Conservation (phyloP, 2,329 filamentous ascomycete species). For the Ceratocystis harringtonii region DNA sequence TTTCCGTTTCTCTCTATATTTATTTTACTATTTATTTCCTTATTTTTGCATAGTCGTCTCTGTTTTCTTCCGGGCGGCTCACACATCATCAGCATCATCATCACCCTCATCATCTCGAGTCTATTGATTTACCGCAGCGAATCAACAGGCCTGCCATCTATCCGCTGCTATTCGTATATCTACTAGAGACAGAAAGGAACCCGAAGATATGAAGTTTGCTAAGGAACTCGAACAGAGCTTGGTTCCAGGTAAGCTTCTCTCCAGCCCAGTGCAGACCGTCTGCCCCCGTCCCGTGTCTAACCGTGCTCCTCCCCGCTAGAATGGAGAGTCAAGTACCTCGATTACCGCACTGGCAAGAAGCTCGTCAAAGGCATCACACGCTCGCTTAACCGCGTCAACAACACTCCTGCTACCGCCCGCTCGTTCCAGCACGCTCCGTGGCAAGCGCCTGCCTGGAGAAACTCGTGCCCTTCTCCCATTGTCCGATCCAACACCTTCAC, state of each 20-base stretch:
- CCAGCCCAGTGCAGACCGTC: not conserved
- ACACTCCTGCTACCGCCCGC: slow-evolving; percentile 29
- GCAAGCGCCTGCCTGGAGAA: slow-evolving; percentile 18
- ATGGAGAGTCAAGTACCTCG: slow-evolving; percentile 86
- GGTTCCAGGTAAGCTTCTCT: slow-evolving; percentile 48
- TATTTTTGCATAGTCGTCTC: not conserved
- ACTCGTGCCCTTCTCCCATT: slow-evolving; percentile 23
- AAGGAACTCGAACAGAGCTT: slow-evolving; percentile 75
- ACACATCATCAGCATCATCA: not conserved
- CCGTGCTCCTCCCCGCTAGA: slow-evolving; percentile 31
- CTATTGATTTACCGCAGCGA: not conserved
- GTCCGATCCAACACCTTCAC: slow-evolving; percentile 20
- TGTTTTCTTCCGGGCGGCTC: not conserved
- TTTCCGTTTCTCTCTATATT: not conserved
- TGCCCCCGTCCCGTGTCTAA: not conserved
- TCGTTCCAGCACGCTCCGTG: not conserved
- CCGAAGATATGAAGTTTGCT: slow-evolving; percentile 47
- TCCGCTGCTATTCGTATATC: not conserved
- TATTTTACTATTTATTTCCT: not conserved
- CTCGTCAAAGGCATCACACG: slow-evolving; percentile 69
- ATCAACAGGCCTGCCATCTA: not conserved
- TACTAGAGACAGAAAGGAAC: not conserved
- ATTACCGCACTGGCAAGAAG: slow-evolving; percentile 95
- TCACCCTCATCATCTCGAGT: not conserved
- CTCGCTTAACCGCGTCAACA: slow-evolving; percentile 49